Evolutionary conservation across 805 yeast genomes (phyloP), one percentile per base, ranked within the genome.

Genomic region (Saccharomyces eubayanus): DNA sequence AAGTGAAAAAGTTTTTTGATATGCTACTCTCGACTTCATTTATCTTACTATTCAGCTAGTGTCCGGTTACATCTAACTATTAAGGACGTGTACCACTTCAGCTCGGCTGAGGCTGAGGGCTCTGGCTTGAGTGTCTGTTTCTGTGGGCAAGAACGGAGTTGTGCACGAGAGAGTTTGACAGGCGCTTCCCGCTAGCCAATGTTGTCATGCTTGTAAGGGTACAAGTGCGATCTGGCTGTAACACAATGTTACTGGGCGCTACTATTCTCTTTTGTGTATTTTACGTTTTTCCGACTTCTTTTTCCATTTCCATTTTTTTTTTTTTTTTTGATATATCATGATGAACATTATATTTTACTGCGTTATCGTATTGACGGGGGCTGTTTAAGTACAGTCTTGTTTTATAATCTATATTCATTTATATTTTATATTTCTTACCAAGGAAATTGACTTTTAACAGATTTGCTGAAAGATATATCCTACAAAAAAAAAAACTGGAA

Each of bases 311-410:
- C 43, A 10, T 36, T 36, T 28, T 28, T 16, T 46, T 46, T 46
- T 46, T 46, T 46, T 46, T 46, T 20, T 46, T 27, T 6, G 14
- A 47, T 47, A 14, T 47, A 20, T 21, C 31, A 48, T 48, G 50
- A 48, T 48, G 50, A 48, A 36, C 49, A 29, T 48, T 28, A 31
- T 31, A 36, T 36, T 48, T 48, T 48, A 48, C 50, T 48, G 50
- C 50, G 50, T 48, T 48, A 48, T 48, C 50, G 50, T 48, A 36
- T 48, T 48, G 50, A 48, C 14, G 50, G 43, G 50, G 40, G 31
- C 40, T 24, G 50, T 48, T 48, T 48, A 31, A 48, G 45, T 48
- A 48, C 50, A 36, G 43, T 16, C 9, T 16, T 36, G 43, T 8
- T 36, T 16, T 36, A 36, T 36, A 36, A 36, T 36, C 43, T 36